Evolutionary conservation across 768 basidiomycete species (phyloP), one percentile per base, ranked within the genome.

Genomic region (Kondoa subrosea): DNA sequence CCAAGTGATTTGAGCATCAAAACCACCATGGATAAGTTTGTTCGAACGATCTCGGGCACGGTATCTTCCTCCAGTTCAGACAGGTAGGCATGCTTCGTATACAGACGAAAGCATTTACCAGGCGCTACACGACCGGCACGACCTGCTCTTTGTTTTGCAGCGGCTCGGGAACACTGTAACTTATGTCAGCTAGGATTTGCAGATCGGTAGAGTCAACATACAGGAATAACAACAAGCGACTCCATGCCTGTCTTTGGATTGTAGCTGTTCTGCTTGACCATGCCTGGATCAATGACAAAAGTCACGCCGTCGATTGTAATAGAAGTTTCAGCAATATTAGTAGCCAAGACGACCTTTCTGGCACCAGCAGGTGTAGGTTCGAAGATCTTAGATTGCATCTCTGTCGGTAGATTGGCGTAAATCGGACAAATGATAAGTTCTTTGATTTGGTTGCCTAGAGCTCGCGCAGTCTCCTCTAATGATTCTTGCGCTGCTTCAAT

Each of bases 301-400:
- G 97, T 93, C 3, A 99, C 95, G 31, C 95, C 95, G 66, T 97
- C 95, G 72, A 99, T 99, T 4, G 95, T 99, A 76, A 99, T 99
- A 3, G 90, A 92, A 2, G 95, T 99, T 78, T 99, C 95, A n/a
- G 95, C 95, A 71, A 99, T 97, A 75, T 99, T 99, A 26, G 95
- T 99, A 1, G 95, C 95, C 31, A 99, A 81, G 25, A 99, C 95
- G 60, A 99, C 92, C 79, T 99, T 99, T 67, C 95, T 82, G 30
- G 95, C 89, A 25, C 91, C 91, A 66, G 89, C 87, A 0, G 93
- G 95, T 2, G 95, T 99, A 0, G 95, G 93, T 77, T 99, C 95
- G 77, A 99, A 99, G 67, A 99, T 99, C 79, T 96, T 95, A 40
- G 91, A 88, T 76, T 99, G 95, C 92, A 99, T 92, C 70, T 99